These are phyloP conservation scores for Babesia gibsoni DNA, from an alignment of 169 alveolate species.

Conservation along the genomic window DNA sequence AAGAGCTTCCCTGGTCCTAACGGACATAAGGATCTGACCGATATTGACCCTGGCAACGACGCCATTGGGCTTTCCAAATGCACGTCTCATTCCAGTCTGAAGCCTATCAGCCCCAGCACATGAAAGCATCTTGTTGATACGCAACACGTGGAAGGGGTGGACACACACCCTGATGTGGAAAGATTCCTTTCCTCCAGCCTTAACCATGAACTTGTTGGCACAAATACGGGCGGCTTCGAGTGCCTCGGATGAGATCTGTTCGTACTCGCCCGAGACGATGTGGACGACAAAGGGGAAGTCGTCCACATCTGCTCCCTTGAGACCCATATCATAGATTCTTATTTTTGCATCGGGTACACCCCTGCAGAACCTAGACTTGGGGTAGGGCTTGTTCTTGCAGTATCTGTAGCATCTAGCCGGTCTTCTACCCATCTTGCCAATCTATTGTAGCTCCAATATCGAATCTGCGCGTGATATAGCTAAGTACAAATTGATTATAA, in stretches of 20 bases:
- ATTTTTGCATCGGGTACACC: slow-evolving; percentile 99
- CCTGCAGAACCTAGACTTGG: slow-evolving; percentile 97
- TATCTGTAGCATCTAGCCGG: slow-evolving; percentile 99
- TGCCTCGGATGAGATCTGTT: slow-evolving; percentile 98
- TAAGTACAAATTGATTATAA: no score
- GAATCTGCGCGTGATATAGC: slow-evolving; percentile 6
- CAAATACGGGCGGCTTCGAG: slow-evolving; percentile 99
- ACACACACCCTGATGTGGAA: slow-evolving; percentile 98
- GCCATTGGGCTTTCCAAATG: slow-evolving; percentile 99
- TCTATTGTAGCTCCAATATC: neutral
- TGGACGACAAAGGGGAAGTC: slow-evolving; percentile 97
- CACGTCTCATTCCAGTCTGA: slow-evolving; percentile 99
- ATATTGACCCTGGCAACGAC: slow-evolving; percentile 95
- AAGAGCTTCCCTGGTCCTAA: slow-evolving; percentile 88
- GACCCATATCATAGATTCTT: slow-evolving; percentile 97
- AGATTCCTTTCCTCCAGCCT: slow-evolving; percentile 95
- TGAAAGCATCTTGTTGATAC: slow-evolving; percentile 99
- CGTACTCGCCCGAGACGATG: slow-evolving; percentile 97
- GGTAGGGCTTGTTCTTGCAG: slow-evolving; percentile 98
- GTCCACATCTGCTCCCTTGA: slow-evolving; percentile 94
- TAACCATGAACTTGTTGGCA: slow-evolving; percentile 96
- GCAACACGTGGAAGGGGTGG: slow-evolving; percentile 99
- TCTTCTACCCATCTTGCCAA: slow-evolving; percentile 97
- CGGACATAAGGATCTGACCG: slow-evolving; percentile 94
- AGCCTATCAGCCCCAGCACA: slow-evolving; percentile 99